Evolutionary conservation across 768 basidiomycete species (phyloP).

Genomic region (Kwoniella sp.): DNA sequence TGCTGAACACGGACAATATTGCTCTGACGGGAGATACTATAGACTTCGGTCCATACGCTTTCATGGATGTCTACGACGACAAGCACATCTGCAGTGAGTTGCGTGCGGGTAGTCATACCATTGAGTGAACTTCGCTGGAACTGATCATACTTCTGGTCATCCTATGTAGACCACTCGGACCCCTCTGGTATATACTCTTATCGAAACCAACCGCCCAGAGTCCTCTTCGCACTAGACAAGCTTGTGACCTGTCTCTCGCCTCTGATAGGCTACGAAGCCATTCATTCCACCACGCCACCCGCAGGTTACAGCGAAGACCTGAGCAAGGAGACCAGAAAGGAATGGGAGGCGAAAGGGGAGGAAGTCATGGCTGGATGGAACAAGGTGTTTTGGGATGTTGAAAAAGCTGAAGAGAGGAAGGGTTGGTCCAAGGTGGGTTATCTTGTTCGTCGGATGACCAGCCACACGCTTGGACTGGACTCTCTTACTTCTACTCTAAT

Average conservation of each 20-base stretch:
- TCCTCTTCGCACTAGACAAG: conserved; percentile 74
- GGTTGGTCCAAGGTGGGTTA: conserved; percentile 66
- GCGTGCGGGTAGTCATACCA: too few species aligned
- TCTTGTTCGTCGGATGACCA: too few species aligned
- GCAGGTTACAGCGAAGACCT: conserved; percentile 73
- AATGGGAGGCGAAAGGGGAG: conserved; percentile 66
- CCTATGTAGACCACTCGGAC: conserved; percentile 43
- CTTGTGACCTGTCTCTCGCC: conserved; percentile 68
- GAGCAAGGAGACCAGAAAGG: conserved; percentile 64
- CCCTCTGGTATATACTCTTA: conserved; percentile 45
- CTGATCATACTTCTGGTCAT: conserved; percentile 4
- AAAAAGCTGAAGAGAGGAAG: conserved; percentile 48
- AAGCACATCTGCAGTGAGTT: conserved; percentile 76
- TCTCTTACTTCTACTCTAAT: not conserved
- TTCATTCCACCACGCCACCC: conserved; percentile 55
- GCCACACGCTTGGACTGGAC: too few species aligned
- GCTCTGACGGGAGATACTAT: conserved; percentile 61
- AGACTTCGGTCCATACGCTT: conserved; percentile 77
- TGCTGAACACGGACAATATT: conserved; percentile 92
- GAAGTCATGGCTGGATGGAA: conserved; percentile 66
- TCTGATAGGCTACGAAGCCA: conserved; percentile 80
- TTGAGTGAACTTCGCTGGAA: not conserved
- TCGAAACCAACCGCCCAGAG: conserved; percentile 58
- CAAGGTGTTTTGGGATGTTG: conserved; percentile 66
- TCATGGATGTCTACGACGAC: conserved; percentile 89